phyloP scores from a whole-genome alignment of 2,329 filamentous ascomycete species.

The Zymoseptoria crescenta region DNA sequence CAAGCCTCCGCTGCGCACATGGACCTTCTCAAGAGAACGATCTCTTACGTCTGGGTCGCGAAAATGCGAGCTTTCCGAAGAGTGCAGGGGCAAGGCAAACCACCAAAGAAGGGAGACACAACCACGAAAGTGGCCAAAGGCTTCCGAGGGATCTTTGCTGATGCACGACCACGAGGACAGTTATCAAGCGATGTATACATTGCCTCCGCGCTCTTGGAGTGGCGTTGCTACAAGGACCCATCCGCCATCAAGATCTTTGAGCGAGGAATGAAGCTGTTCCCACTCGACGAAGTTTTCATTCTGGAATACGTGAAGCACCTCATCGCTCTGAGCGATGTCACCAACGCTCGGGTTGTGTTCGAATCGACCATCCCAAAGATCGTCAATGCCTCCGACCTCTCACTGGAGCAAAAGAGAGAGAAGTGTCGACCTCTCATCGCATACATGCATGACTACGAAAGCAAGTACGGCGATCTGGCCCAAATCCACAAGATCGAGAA shows the following conservation, averaged over 20 bases:
- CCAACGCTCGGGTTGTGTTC: slow-evolving; percentile 90
- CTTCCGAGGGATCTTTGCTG: slow-evolving; percentile 78
- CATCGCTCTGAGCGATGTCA: slow-evolving; percentile 78
- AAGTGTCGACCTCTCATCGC: slow-evolving; percentile 80
- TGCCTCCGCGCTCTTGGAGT: slow-evolving; percentile 85
- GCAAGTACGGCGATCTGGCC: slow-evolving; percentile 82
- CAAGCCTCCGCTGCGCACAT: slow-evolving; percentile 65
- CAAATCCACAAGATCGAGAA: slow-evolving; percentile 87
- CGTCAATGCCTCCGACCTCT: slow-evolving; percentile 53
- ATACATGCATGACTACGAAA: slow-evolving; percentile 94
- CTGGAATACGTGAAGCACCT: slow-evolving; percentile 94
- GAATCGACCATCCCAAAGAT: slow-evolving; percentile 86
- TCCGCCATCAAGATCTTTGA: slow-evolving; percentile 95
- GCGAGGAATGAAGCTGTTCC: slow-evolving; percentile 84
- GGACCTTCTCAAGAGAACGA: slow-evolving; percentile 68
- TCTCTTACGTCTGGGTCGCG: slow-evolving; percentile 92
- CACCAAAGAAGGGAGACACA: slow-evolving; percentile 36
- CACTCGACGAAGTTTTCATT: slow-evolving; percentile 86
- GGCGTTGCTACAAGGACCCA: slow-evolving; percentile 89
- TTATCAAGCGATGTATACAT: slow-evolving; percentile 94
- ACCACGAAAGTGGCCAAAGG: slow-evolving; percentile 39
- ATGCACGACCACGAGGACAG: slow-evolving; percentile 78
- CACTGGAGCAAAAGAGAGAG: slow-evolving; percentile 33
- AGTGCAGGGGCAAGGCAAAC: slow-evolving; percentile 70
- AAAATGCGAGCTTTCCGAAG: slow-evolving; percentile 90